Evolutionary conservation across 176 grass and related monocot species (phyloP), one percentile per base, ranked within the genome.

Genomic region (Saccharum spontaneum): DNA sequence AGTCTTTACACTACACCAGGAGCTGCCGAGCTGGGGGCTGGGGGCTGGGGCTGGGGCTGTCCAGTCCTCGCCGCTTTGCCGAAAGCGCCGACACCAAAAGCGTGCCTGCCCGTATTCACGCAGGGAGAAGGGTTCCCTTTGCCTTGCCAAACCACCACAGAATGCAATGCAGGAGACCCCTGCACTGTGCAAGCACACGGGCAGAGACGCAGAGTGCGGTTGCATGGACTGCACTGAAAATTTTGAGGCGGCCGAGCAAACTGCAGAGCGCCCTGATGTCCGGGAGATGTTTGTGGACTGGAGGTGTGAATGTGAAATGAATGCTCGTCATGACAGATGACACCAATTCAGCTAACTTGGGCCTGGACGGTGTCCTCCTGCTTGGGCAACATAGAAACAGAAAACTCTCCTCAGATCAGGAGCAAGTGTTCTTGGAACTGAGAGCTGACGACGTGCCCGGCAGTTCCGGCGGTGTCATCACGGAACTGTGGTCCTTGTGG

Each of bases 51-150:
- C 18, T 37, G 45, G 3, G 45, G 45, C 17, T 16, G 9, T 10
- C 22, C 31, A 1, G 60, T 75, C 69, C 17, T 85, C 50, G 30
- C 1, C 30, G 89, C 80, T 87, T 87, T 87, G 75, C 37, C 73
- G 74, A 87, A 90, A 87, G 75, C 48, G 1, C 9, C 18, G 36
- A 61, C 22, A 30, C 84, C 71, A 3, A 84, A 79, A 68, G 75
- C 75, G 64, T 40, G 60, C 5, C 12, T 14, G 48, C 79, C 48
- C 17, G 13, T 20, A 57, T 54, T 84, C 26, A 52, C 66, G 41
- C 15, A 50, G 48, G 1, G 16, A 1, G 13, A 10, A n/a, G 43
- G 43, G 1, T 41, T 41, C 8, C 39, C 8, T 9, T 9, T 41
- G 37, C 37, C 37, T 38, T 6, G 37, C 37, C 37, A 38, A 5